Evolutionary conservation across 163 green algal species (phyloP).

Genomic region (Scenedesmus sp.): DNA sequence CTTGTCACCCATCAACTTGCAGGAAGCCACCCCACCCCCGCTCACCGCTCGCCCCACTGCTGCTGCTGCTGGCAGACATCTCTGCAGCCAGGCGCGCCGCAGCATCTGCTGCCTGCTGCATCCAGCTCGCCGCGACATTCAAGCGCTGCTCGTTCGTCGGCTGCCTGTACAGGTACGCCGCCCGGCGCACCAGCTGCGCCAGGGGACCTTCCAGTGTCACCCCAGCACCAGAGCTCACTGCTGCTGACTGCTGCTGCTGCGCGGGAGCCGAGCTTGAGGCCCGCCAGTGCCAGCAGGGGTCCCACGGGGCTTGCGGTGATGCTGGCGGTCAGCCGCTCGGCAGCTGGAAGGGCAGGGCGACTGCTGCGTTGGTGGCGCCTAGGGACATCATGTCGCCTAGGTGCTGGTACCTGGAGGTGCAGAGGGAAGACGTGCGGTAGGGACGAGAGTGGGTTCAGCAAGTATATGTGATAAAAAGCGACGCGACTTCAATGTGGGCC

Average conservation of each 20-base stretch:
- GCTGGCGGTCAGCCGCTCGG: conserved; percentile 55
- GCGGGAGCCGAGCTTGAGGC: conserved; percentile 56
- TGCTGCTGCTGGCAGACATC: conserved; percentile 1
- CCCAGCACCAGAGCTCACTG: conserved; percentile 46
- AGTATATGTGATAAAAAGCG: no score
- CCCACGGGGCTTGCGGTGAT: conserved; percentile 61
- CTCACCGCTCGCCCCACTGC: background rate
- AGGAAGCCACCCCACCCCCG: no score
- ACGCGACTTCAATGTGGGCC: no score
- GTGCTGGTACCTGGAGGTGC: conserved; percentile 97
- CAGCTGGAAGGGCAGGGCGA: conserved; percentile 86
- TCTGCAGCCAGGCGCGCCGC: conserved; percentile 52
- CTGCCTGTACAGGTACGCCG: conserved; percentile 95
- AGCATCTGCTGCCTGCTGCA: conserved; percentile 64
- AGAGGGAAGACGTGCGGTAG: no score
- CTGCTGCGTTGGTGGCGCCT: conserved; percentile 81
- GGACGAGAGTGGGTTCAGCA: no score
- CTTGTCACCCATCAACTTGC: no score
- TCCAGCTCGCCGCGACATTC: conserved; percentile 78
- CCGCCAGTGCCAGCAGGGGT: conserved; percentile 57
- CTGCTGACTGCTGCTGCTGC: conserved; percentile 1
- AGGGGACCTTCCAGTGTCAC: conserved; percentile 90
- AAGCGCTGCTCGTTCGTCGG: conserved; percentile 90
- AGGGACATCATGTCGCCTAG: conserved; percentile 97
- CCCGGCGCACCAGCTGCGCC: conserved; percentile 78